Evolutionary conservation across 1,284 basidiomycete species (phyloP), one percentile per base, ranked within the genome.

Genomic region (Inonotus hispidus): DNA sequence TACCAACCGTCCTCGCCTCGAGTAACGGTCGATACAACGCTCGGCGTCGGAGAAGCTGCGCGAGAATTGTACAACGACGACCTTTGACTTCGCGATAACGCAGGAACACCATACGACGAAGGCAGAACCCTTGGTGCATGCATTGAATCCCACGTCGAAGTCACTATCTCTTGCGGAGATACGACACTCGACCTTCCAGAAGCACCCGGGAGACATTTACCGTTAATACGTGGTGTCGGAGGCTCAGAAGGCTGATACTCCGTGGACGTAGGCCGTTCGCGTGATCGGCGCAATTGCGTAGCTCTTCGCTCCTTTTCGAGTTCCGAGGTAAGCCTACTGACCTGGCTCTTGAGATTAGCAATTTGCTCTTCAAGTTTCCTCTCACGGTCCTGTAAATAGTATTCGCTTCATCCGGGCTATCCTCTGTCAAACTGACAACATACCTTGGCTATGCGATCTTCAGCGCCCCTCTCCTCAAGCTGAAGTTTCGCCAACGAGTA

Each of bases 1-100:
- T 82, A 92, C 90, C 90, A 92, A 37, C 90, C 90, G 55, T 92
- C 86, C 1, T 83, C 78, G 49, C 82, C 82, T 59, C 83, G 75
- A 0, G 87, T 90, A 7, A 85, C 79, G 39, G 81, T 74, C n/a
- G 88, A 89, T 16, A 87, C 84, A 10, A 76, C 81, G 67, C 90
- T 92, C 21, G 84, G 84, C 32, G 88, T 84, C 16, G 90, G 90
- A 0, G 89, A 91, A 29, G 84, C 79, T 7, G 78, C 74, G 21
- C 74, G 74, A 19, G 67, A 65, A 45, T 69, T 71, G 58, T 69
- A 72, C 49, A 67, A 61, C 58, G 56, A 69, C 23, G 65, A 64
- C 32, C 57, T 64, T 37, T 70, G 66, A 43, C 74, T 68, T 58
- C 69, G 74, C 64, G 74, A 74, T 60, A 72, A 69, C 66, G 78